Base-by-base conservation (phyloP, 1,284 basidiomycete genomes). In the Ceratobasidium sp. region DNA sequence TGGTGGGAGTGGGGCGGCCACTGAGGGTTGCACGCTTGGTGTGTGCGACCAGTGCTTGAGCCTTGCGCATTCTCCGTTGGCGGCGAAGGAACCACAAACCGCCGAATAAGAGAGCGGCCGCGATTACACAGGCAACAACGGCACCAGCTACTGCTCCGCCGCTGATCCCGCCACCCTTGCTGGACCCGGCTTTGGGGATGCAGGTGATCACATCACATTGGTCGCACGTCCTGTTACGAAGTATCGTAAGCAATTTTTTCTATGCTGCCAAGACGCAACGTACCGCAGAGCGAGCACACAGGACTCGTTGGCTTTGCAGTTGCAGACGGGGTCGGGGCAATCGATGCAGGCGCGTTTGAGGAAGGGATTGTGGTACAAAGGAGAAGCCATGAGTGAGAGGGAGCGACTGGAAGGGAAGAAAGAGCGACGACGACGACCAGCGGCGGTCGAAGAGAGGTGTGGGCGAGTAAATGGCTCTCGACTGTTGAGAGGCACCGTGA, bases 141-240 rank as follows among this genome's bases (percentile, higher is more conserved):
- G 59, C 71, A 6, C 58, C 59, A 28, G 71, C 71, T 23, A 72
- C 91, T 0, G 82, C 82, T 56, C 81, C 83, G 16, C 89, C 89
- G 3, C 84, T 72, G 49, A 74, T 64, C 23, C 63, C 56, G 12
- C 70, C 54, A 14, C 44, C 11, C 18, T 28, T 6, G 16, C 38
- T 25, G 16, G 63, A 46, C 21, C 48, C 42, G 25, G 70, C 25
- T 30, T 62, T 44, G 25, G 61, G 63, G 44, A 74, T 56, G 51
- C 73, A 74, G 21, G 44, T 51, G 49, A 73, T 63, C 28, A 44
- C 40, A 11, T 56, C 71, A 30, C 73, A 74, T 33, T 60, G 63
- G 25, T 63, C 66, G 53, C 73, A 74, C 38, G 66, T 72, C 30
- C 73, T 74, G 40, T 11, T 4, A 4, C 44, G 21, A 46, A 25